Evolutionary conservation across 148 eudicot genomes (phyloP).

Genomic region (Cornus kousa): DNA sequence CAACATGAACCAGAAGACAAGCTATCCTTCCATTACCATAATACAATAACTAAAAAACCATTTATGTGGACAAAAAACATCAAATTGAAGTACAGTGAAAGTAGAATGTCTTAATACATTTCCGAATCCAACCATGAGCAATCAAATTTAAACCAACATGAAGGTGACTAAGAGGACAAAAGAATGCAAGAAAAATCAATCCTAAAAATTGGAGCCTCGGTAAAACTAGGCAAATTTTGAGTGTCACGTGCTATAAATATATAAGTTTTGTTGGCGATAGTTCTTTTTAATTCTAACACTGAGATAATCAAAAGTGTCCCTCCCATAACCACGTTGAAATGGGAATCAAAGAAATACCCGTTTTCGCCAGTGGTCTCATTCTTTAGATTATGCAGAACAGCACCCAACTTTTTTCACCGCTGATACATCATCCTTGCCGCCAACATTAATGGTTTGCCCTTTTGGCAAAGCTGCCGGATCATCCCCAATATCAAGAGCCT

Average conservation of each 20-base stretch:
- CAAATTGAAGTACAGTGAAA: neutral
- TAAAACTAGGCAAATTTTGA: neutral
- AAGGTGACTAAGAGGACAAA: neutral
- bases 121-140: neutral
- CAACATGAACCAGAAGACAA: too few relatives aligned
- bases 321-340: conserved; percentile 3
- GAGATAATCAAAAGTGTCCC: conserved; percentile 6
- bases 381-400: conserved; percentile 48
- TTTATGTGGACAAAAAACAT: neutral
- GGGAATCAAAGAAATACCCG: neutral
- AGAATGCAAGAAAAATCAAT: neutral
- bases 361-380: neutral
- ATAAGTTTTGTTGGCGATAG: neutral
- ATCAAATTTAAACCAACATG: conserved; percentile 7
- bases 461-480: conserved; percentile 54
- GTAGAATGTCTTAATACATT: conserved; percentile 6
- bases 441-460: conserved; percentile 63
- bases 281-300: conserved; percentile 7
- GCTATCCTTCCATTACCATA: neutral
- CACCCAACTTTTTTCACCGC: conserved; percentile 64
- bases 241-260: neutral
- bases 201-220: neutral
- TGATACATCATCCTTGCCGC: conserved; percentile 56
- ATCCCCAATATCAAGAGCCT: conserved; percentile 58
- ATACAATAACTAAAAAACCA: neutral